These are phyloP conservation scores for Aspergillus sergii DNA, from an alignment of 2,329 filamentous ascomycete genomes.

Conservation along the genomic window DNA sequence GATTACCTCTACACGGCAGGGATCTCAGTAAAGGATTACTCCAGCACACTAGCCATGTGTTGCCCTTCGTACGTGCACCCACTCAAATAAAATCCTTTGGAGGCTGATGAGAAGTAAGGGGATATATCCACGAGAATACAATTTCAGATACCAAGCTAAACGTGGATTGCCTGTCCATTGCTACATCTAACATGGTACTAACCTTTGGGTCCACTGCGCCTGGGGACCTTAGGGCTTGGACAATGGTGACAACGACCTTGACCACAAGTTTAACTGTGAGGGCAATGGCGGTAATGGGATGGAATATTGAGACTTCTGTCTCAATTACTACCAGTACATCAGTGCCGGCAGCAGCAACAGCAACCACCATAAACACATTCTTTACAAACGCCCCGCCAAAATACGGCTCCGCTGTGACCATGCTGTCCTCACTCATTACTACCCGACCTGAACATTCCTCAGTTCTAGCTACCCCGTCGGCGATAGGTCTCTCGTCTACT, in stretches of 20 bases:
- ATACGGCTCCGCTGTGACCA: fast-evolving
- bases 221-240: no score
- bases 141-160: no score
- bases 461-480: fast-evolving
- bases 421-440: fast-evolving
- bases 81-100: fast-evolving
- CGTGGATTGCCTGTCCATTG: no score
- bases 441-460: not conserved
- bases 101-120: no score
- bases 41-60: no score
- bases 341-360: not conserved
- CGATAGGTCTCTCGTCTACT: not conserved
- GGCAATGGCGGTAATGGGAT: not conserved
- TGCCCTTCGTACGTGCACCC: no score
- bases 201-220: no score
- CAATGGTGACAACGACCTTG: not conserved
- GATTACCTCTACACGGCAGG: no score
- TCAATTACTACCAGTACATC: fast-evolving
- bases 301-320: not conserved
- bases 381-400: fast-evolving
- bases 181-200: no score
- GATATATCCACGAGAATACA: fast-evolving
- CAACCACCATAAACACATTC: fast-evolving
- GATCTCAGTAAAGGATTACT: no score
- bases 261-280: not conserved